Percentiles rank a stretch among this genome's conserved stretches.
These are phyloP conservation scores for Coccomyxa sp. DNA, from an alignment of 139 green algal genomes.

Conservation along the genomic window DNA sequence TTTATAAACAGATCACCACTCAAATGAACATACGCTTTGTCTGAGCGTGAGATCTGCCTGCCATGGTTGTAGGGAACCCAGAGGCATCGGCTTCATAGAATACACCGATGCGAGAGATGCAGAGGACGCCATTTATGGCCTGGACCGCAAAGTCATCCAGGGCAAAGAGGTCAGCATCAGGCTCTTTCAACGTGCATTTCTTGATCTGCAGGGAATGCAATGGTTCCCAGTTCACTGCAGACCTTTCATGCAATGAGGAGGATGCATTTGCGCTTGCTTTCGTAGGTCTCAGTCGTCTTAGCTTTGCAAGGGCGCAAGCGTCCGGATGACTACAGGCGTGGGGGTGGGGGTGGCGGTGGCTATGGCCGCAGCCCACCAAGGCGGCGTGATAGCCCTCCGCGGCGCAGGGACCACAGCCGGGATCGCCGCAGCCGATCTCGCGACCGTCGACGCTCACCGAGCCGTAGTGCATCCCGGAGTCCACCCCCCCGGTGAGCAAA, in stretches of 20 bases:
- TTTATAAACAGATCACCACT: too few relatives aligned
- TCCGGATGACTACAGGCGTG: slow-evolving; percentile 40
- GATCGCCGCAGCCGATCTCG: slow-evolving; percentile 22
- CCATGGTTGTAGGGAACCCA: slow-evolving; percentile 15
- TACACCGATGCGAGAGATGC: slow-evolving; percentile 42
- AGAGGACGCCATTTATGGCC: slow-evolving; percentile 41
- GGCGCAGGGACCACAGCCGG: slow-evolving; percentile 4
- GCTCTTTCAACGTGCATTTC: neutral
- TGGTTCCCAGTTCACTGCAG: too few relatives aligned
- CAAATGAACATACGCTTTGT: too few relatives aligned
- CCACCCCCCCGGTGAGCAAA: too few relatives aligned
- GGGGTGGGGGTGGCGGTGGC: neutral
- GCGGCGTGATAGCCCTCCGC: slow-evolving; percentile 2
- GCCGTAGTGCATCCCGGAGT: slow-evolving; percentile 7
- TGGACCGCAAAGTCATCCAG: slow-evolving; percentile 28
- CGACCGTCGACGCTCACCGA: slow-evolving; percentile 13
- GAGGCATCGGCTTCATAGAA: slow-evolving; percentile 60
- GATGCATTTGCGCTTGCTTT: neutral
- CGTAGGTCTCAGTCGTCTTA: slow-evolving; percentile 35
- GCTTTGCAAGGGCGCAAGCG: slow-evolving; percentile 45
- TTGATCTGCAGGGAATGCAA: neutral
- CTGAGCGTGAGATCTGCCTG: neutral
- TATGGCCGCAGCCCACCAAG: neutral
- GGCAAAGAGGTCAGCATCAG: slow-evolving; percentile 37
- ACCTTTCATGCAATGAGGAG: too few relatives aligned